These are phyloP conservation scores for Lepidium campestre DNA, from an alignment of 441 rosid genomes.

Conservation along the genomic window DNA sequence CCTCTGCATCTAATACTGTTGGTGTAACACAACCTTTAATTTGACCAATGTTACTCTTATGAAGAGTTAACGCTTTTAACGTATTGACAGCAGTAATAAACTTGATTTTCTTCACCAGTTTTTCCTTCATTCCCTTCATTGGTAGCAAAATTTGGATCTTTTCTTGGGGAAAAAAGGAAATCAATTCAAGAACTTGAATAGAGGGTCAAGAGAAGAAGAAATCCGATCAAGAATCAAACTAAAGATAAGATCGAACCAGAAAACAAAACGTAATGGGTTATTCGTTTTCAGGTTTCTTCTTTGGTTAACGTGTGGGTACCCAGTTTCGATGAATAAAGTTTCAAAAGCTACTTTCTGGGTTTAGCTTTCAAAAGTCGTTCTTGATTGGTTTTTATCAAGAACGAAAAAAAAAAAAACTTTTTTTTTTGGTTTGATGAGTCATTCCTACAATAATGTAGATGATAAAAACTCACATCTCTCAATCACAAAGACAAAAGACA, in stretches of 20 bases:
- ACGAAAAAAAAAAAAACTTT: neutral
- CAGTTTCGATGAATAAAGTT: slow-evolving; percentile 5
- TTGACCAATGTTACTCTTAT: slow-evolving; percentile 20
- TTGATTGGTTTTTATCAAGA: slow-evolving; percentile 22
- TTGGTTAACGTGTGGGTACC: slow-evolving; percentile 31
- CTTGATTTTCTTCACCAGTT: slow-evolving; percentile 56
- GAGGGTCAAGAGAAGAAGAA: neutral
- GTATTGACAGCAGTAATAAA: slow-evolving; percentile 44
- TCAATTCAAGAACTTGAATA: slow-evolving; percentile 8
- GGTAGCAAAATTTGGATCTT: slow-evolving; percentile 13
- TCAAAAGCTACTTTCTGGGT: slow-evolving; percentile 26
- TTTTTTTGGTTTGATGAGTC: slow-evolving; percentile 19
- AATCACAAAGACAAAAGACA: slow-evolving; percentile 9
- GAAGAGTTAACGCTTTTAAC: slow-evolving; percentile 41
- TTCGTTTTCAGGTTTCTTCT: slow-evolving; percentile 16
- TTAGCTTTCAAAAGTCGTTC: slow-evolving; percentile 30
- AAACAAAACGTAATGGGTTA: slow-evolving; percentile 4
- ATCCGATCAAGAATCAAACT: slow-evolving; percentile 3
- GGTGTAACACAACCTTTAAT: slow-evolving; percentile 32
- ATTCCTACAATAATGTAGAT: slow-evolving; percentile 22
- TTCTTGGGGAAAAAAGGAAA: neutral
- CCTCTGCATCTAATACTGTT: slow-evolving; percentile 3
- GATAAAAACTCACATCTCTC: slow-evolving; percentile 16
- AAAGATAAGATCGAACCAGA: slow-evolving; percentile 11
- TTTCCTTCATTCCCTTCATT: slow-evolving; percentile 70